Evolutionary conservation across 495 filamentous ascomycete species (phyloP).

Genomic region (Aspergillus cavernicola): DNA sequence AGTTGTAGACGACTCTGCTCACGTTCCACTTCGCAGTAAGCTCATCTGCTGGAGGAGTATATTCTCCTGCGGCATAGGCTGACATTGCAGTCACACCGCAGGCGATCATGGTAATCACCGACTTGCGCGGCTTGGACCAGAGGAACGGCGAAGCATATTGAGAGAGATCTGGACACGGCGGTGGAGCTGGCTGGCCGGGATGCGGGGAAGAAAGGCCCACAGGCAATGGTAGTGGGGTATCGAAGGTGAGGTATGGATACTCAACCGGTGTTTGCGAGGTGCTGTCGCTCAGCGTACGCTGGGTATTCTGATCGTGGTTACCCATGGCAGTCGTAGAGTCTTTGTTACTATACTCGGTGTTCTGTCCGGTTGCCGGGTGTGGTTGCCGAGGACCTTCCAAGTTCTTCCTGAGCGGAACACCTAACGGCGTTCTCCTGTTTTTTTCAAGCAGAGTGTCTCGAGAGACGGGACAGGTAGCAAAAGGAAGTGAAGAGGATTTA

Average conservation of each 20-base stretch:
- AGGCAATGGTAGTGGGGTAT: constrained; percentile 61
- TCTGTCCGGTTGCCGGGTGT: constrained; percentile 1
- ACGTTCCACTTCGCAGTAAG: constrained; percentile 62
- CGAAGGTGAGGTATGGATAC: constrained; percentile 69
- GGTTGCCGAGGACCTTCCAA: not conserved
- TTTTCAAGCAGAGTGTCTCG: not conserved
- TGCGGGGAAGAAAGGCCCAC: constrained; percentile 33
- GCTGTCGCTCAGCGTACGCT: not conserved
- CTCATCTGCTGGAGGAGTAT: constrained; percentile 62
- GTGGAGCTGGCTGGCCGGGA: constrained; percentile 38
- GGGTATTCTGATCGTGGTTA: not conserved
- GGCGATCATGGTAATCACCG: constrained; percentile 65
- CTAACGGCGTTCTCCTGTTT: not conserved
- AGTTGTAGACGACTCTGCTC: constrained; percentile 60
- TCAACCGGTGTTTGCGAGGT: constrained; percentile 39
- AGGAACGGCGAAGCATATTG: constrained; percentile 67
- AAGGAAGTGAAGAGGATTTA: not conserved
- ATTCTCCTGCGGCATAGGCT: constrained; percentile 81
- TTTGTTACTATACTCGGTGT: not conserved
- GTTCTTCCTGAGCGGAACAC: not conserved
- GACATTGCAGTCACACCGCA: constrained; percentile 73
- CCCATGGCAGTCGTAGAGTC: not conserved
- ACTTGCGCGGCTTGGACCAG: constrained; percentile 69
- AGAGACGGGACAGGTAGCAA: not conserved
- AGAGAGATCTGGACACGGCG: constrained; percentile 58